These are phyloP conservation scores for Citrus sinensis DNA, from an alignment of 345 rosid genomes.

Conservation along the genomic window DVS_A1.0 CM039162.1:19466001-19466500, in stretches of 20 bases:
- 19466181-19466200: constrained; percentile 43
- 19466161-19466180: constrained; percentile 80
- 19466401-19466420: background rate
- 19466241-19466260: background rate
- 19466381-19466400: background rate
- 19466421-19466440: background rate
- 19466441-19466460: background rate
- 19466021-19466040: constrained; percentile 39
- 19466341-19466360: background rate
- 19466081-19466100: constrained; percentile 56
- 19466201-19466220: background rate
- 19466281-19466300: background rate
- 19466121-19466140: constrained; percentile 90
- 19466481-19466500: constrained; percentile 56
- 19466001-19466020: constrained; percentile 8
- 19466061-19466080: constrained; percentile 85
- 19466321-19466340: background rate
- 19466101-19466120: constrained; percentile 56
- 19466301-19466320: background rate
- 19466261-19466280: background rate
- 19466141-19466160: constrained; percentile 64
- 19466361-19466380: background rate
- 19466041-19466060: constrained; percentile 80
- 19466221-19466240: background rate
- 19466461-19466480: background rate